Evolutionary conservation across 495 filamentous ascomycete species (phyloP).

Genomic region (Lindgomyces ingoldianus): DNA sequence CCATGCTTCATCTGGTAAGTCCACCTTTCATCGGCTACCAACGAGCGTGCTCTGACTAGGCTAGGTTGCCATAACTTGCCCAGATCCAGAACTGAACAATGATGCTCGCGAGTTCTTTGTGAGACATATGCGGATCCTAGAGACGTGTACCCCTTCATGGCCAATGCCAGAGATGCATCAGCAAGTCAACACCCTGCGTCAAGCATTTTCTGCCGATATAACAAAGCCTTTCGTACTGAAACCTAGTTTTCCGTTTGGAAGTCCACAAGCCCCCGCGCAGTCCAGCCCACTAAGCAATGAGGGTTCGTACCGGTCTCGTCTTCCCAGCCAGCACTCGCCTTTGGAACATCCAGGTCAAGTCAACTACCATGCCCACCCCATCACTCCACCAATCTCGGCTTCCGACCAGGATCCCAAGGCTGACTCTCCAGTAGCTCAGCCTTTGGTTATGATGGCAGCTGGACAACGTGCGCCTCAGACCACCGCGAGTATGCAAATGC

Average conservation of each 20-base stretch:
- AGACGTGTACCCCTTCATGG: slow-evolving; percentile 80
- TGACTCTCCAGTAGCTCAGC: slow-evolving; percentile 78
- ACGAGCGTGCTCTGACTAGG: slow-evolving; percentile 4
- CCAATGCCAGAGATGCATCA: slow-evolving; percentile 90
- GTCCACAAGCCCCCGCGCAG: slow-evolving; percentile 58
- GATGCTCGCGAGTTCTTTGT: slow-evolving; percentile 91
- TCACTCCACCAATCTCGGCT: slow-evolving; percentile 80
- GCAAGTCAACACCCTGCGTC: slow-evolving; percentile 84
- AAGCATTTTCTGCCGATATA: slow-evolving; percentile 89
- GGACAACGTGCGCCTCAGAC: slow-evolving; percentile 52
- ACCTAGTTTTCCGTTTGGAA: slow-evolving; percentile 83
- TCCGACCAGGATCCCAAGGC: slow-evolving; percentile 73
- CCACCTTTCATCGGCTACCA: background rate
- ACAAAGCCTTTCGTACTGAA: slow-evolving; percentile 87
- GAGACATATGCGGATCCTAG: slow-evolving; percentile 92
- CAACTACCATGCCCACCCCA: slow-evolving; percentile 73
- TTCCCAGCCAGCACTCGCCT: slow-evolving; percentile 39
- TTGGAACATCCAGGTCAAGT: slow-evolving; percentile 62
- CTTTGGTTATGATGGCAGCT: slow-evolving; percentile 73
- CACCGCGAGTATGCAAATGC: slow-evolving; percentile 58
- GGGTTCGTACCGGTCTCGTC: slow-evolving; percentile 31
- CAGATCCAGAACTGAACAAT: slow-evolving; percentile 81
- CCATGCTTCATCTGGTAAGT: slow-evolving; percentile 91
- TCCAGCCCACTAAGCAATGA: slow-evolving; percentile 43
- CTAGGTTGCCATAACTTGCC: slow-evolving; percentile 90